Conservation (phyloP, 768 basidiomycete species). For the Mycena albidolilacea region DNA sequence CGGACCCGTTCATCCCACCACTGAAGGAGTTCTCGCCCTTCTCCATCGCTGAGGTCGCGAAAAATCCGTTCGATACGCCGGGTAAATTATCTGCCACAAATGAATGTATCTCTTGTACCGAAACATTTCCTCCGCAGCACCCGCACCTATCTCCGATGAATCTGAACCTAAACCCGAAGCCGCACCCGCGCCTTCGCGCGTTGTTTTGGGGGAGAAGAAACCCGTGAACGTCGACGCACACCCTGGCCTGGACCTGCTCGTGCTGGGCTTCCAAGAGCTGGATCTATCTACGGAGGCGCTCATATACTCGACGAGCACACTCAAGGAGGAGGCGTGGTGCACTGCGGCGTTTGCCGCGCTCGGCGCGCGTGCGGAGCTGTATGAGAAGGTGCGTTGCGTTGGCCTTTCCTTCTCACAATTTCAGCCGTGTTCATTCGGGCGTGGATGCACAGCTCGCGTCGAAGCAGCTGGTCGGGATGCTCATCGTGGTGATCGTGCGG, state of each 20-base stretch:
- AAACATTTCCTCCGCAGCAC: constrained; percentile 15
- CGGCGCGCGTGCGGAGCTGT: constrained; percentile 74
- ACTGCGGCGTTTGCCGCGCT: constrained; percentile 76
- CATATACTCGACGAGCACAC: constrained; percentile 74
- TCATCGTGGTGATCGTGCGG: constrained; percentile 79
- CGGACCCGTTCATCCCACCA: constrained; percentile 1
- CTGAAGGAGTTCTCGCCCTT: constrained; percentile 49
- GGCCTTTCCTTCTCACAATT: neutral
- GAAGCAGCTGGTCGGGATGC: constrained; percentile 88
- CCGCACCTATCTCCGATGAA: neutral
- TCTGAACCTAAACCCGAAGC: neutral
- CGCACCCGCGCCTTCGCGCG: neutral
- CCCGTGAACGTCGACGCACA: constrained; percentile 43
- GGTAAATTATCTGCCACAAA: neutral
- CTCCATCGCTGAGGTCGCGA: constrained; percentile 48
- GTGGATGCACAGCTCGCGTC: constrained; percentile 70
- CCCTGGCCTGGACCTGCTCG: constrained; percentile 75
- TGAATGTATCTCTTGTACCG: neutral
- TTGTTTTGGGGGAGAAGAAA: constrained; percentile 6
- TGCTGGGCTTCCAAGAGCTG: constrained; percentile 87
- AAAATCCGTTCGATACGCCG: constrained; percentile 40
- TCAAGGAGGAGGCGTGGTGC: constrained; percentile 81
- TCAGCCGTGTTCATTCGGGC: neutral
- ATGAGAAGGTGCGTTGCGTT: constrained; percentile 70
- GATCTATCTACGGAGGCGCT: constrained; percentile 86